phyloP scores from a whole-genome alignment of 306 rosid species.

The Quercus robur region DNA sequence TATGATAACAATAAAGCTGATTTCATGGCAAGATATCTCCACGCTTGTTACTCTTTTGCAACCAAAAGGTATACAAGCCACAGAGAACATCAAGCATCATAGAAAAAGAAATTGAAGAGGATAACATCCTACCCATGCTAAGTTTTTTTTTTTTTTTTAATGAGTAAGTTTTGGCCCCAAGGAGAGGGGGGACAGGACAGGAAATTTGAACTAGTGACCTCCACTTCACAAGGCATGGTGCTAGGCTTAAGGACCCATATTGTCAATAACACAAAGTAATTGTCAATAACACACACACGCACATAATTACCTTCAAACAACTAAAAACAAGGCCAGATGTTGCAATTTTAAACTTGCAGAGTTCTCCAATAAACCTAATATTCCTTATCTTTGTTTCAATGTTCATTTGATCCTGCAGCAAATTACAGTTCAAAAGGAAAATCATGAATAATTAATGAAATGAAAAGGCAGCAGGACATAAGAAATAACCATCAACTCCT shows the following conservation, averaged over 20 bases:
- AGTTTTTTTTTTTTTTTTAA: too few relatives aligned
- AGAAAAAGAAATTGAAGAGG: neutral
- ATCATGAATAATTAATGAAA: neutral
- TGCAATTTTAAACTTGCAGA: slow-evolving; percentile 91
- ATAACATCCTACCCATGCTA: neutral
- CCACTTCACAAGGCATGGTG: too few relatives aligned
- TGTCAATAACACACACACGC: too few relatives aligned
- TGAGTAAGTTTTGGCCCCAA: too few relatives aligned
- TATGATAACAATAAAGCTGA: neutral
- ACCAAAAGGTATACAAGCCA: neutral
- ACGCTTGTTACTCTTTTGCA: neutral
- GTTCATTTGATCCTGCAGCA: slow-evolving; percentile 95
- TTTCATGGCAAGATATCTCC: neutral
- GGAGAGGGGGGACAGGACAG: too few relatives aligned
- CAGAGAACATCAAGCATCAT: neutral
- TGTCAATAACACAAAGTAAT: neutral
- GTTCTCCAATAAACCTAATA: slow-evolving; percentile 98
- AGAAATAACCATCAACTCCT: neutral
- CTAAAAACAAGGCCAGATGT: slow-evolving; percentile 87
- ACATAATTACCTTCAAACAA: slow-evolving; percentile 81
- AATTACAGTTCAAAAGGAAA: slow-evolving; percentile 22
- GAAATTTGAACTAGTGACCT: too few relatives aligned
- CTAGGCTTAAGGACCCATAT: neutral
- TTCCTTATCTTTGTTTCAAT: slow-evolving; percentile 96
- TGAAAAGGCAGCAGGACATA: neutral